phyloP scores from a whole-genome alignment of 257 asterid species.

The Cynanchum wilfordii region DNA sequence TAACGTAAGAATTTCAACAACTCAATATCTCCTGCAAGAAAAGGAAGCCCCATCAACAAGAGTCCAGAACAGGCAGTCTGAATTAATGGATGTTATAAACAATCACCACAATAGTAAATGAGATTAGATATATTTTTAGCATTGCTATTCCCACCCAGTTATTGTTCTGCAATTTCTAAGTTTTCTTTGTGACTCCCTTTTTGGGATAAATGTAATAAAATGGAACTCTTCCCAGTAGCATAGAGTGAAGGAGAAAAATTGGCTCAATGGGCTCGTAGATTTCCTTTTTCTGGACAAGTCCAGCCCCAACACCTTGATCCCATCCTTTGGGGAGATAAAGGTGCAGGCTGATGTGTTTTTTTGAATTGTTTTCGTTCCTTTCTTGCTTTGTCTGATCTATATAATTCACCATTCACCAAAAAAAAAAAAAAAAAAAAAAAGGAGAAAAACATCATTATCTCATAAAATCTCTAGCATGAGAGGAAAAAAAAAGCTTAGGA shows the following conservation, averaged over 20 bases:
- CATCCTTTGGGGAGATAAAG: too few species aligned
- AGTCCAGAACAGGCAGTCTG: neutral
- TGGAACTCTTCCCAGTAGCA: neutral
- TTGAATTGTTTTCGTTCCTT: too few species aligned
- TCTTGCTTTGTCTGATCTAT: too few species aligned
- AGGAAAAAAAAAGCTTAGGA: neutral
- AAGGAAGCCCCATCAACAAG: slow-evolving; percentile 10
- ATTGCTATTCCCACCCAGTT: neutral
- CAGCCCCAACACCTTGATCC: too few species aligned
- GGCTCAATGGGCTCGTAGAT: too few species aligned
- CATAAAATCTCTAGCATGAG: neutral
- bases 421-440: too few species aligned
- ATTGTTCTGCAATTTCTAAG: neutral
- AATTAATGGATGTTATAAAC: neutral
- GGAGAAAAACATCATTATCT: neutral
- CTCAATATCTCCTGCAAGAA: slow-evolving; percentile 66
- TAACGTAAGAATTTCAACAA: slow-evolving; percentile 54
- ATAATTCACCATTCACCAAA: too few species aligned
- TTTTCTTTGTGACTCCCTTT: neutral
- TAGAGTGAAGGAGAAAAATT: neutral
- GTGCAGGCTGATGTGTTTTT: too few species aligned
- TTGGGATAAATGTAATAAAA: neutral
- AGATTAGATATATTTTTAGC: neutral
- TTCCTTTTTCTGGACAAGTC: too few species aligned
- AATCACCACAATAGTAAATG: neutral